phyloP scores from a whole-genome alignment of 2,329 filamentous ascomycete genomes.

The Scedosporium apiospermum region DNA sequence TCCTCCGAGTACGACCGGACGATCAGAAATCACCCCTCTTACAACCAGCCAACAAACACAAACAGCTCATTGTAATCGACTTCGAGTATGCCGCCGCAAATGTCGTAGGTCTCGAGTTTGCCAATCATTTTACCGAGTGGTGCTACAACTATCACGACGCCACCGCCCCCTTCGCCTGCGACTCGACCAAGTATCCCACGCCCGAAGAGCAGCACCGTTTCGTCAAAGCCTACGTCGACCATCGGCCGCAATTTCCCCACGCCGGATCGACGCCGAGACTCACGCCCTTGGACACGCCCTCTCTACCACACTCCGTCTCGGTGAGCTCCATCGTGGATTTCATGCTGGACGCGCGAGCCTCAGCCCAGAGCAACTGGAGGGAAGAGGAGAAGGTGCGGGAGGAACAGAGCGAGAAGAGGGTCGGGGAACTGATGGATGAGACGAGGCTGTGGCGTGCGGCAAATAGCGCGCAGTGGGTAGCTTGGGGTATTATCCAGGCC shows the following conservation, averaged over 20 bases:
- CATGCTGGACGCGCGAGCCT: conserved; percentile 66
- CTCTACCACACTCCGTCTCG: conserved; percentile 25
- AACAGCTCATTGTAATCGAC: conserved; percentile 93
- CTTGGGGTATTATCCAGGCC: conserved; percentile 95
- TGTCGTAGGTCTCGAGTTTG: conserved; percentile 78
- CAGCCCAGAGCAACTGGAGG: conserved; percentile 9
- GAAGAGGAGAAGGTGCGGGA: conserved; percentile 55
- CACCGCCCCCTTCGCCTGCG: conserved; percentile 55
- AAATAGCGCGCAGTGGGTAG: conserved; percentile 84
- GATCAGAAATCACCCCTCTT: conserved; percentile 77
- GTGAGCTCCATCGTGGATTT: conserved; percentile 55
- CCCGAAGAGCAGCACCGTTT: conserved; percentile 76
- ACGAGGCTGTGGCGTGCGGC: conserved; percentile 77
- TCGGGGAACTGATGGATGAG: conserved; percentile 66
- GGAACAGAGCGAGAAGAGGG: conserved; percentile 54
- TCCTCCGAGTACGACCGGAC: conserved; percentile 62
- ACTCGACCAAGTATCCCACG: conserved; percentile 62
- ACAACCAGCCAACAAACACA: conserved; percentile 85
- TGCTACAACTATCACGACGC: conserved; percentile 92
- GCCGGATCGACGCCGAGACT: conserved; percentile 41
- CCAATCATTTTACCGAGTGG: conserved; percentile 98
- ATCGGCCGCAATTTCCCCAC: conserved; percentile 59
- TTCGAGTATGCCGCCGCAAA: conserved; percentile 97
- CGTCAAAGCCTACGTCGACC: conserved; percentile 76
- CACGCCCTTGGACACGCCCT: conserved; percentile 34